A percentile compares a stretch with the other conserved stretches of the same genome.
Evolutionary conservation across 768 basidiomycete species (phyloP).

Genomic region (Gyrodon lividus): DNA sequence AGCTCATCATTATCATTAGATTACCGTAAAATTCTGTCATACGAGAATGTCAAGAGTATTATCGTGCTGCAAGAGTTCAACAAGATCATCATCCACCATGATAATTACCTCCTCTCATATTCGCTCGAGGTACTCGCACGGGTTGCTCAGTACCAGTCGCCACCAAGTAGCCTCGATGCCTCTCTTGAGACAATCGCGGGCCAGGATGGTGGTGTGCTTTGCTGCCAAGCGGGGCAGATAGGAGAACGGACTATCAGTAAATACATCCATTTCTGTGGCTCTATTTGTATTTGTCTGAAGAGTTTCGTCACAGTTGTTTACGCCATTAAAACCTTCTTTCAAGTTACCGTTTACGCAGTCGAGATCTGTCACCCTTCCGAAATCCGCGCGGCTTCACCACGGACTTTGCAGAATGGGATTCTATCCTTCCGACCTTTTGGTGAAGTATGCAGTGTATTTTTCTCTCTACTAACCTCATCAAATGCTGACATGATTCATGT

Average conservation of each 20-base stretch:
- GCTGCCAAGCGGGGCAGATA: constrained; percentile 57
- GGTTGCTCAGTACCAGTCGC: constrained; percentile 49
- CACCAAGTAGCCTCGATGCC: constrained; percentile 47
- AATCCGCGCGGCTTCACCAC: constrained; percentile 35
- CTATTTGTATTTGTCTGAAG: constrained; percentile 5
- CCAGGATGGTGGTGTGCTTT: constrained; percentile 53
- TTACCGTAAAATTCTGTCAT: constrained; percentile 55
- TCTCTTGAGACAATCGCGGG: constrained; percentile 63
- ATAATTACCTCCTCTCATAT: constrained; percentile 59
- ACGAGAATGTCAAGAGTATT: constrained; percentile 50
- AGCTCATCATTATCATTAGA: constrained; percentile 36
- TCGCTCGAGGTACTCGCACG: constrained; percentile 70
- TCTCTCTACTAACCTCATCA: background rate
- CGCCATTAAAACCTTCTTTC: constrained; percentile 58
- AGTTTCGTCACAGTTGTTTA: constrained; percentile 55
- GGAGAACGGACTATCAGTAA: constrained; percentile 57
- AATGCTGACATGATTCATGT: background rate
- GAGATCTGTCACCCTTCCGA: constrained; percentile 51
- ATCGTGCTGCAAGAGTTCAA: constrained; percentile 60
- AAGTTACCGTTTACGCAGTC: constrained; percentile 57
- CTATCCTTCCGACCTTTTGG: constrained; percentile 62
- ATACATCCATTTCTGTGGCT: constrained; percentile 13
- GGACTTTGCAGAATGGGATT: constrained; percentile 23
- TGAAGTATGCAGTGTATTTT: constrained; percentile 45
- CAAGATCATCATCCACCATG: constrained; percentile 65